Evolutionary conservation across 2,329 filamentous ascomycete species (phyloP).

Genomic region (Fusarium sacchari): DNA sequence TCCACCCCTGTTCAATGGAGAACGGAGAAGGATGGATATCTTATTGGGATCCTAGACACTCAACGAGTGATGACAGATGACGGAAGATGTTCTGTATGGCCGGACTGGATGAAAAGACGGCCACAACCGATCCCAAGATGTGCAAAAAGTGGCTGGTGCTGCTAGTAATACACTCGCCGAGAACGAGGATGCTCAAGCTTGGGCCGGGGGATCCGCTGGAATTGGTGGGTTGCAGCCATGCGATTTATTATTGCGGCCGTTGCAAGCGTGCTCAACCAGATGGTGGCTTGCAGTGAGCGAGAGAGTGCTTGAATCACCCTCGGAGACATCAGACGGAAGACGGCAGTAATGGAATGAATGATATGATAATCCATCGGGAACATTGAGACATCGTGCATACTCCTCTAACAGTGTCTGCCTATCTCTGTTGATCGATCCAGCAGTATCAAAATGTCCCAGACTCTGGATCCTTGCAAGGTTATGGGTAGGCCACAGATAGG

Average conservation of each 20-base stretch:
- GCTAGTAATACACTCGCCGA: constrained; percentile 8
- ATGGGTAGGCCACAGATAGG: constrained; percentile 10
- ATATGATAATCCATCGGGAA: neutral
- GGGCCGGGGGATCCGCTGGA: constrained; percentile 30
- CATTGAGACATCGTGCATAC: neutral
- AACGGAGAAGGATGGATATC: constrained; percentile 10
- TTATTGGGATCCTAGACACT: neutral
- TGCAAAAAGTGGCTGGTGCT: constrained; percentile 26
- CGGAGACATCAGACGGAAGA: neutral
- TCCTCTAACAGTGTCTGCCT: neutral
- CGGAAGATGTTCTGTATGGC: constrained; percentile 31
- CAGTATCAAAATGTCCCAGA: neutral
- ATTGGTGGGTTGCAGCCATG: constrained; percentile 34
- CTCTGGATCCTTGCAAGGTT: constrained; percentile 13
- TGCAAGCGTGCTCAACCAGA: constrained; percentile 12
- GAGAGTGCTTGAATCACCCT: neutral
- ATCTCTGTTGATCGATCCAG: neutral
- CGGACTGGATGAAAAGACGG: constrained; percentile 28
- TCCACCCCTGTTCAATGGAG: constrained; percentile 23
- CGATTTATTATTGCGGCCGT: constrained; percentile 17
- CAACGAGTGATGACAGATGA: constrained; percentile 36
- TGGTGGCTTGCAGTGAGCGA: neutral
- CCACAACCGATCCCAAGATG: constrained; percentile 21
- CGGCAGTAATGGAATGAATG: neutral
- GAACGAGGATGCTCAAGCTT: constrained; percentile 31